Conservation (phyloP, 208 protist genomes). For the Polymyxa betae region DNA sequence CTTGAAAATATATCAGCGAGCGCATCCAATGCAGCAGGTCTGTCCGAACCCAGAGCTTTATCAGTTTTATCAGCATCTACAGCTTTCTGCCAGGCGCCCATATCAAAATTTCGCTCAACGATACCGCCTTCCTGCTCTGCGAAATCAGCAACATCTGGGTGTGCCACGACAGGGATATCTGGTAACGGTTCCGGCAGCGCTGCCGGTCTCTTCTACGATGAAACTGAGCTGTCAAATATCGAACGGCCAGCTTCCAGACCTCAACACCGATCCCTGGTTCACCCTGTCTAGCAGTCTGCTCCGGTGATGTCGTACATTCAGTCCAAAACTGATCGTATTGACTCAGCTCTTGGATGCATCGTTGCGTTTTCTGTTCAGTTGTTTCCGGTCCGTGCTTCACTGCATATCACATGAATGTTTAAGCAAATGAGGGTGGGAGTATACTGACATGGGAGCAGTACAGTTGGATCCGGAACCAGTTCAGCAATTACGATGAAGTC, state of each 20-base stretch:
- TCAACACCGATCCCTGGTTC: background rate
- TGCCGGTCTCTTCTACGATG: background rate
- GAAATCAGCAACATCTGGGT: background rate
- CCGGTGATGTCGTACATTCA: too few relatives aligned
- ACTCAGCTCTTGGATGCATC: constrained; percentile 17
- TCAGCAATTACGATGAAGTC: background rate
- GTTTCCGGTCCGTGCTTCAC: background rate
- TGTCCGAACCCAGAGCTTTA: too few relatives aligned
- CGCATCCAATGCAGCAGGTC: background rate
- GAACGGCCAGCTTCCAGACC: background rate
- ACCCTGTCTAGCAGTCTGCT: too few relatives aligned
- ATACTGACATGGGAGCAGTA: too few relatives aligned
- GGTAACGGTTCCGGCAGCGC: background rate
- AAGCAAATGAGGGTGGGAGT: too few relatives aligned
- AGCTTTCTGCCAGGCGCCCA: background rate
- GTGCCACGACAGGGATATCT: background rate
- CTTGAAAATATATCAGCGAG: background rate
- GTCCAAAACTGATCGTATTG: background rate
- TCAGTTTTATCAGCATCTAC: constrained; percentile 21
- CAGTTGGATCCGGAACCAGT: background rate
- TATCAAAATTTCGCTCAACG: background rate
- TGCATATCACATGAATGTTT: background rate
- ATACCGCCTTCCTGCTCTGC: background rate
- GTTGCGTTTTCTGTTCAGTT: background rate
- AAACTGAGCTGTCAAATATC: background rate